Base-by-base conservation (phyloP, 2,329 filamentous ascomycete genomes). In the Pseudodiploospora longispora region DNA sequence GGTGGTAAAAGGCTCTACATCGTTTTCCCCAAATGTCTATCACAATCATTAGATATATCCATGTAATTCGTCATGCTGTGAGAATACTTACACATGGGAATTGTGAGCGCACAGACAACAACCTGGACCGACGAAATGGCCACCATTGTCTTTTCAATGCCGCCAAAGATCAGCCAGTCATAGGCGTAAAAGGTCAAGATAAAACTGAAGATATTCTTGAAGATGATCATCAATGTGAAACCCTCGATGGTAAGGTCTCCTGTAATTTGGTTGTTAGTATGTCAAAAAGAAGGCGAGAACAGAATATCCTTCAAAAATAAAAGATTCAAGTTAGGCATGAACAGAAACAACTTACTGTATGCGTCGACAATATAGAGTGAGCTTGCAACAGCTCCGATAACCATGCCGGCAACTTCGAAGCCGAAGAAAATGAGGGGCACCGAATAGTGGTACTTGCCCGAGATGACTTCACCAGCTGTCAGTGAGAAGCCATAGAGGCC, bases 121-220 rank as follows among this genome's bases (percentile, higher is more conserved):
- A 95, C 73, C 65, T 96, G 88, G 12, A 94, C 80, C 32, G 80
- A 84, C 2, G 79, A 82, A 38, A 95, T 75, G 19, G 78, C 74
- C 43, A 85, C 74, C 64, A 96, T 91, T 0, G 68, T 70, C 5
- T 63, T 61, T 38, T 75, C 72, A 47, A 80, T 76, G n/a, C 82
- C 78, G 2, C 79, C 79, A 1, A 67, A 52, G 7, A 84, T 72
- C 28, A 95, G 72, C 90, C 91, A 96, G 46, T 89, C 73, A 56
- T 87, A 95, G 1, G 87, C 88, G 53, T 79, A 84, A 61, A 83
- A 94, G 0, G 90, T 95, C 44, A 96, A 69, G 6, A 81, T 79
- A 56, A 94, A 96, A 50, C 83, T 86, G 68, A 96, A 95, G 50
- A 96, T 76, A 64, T 96, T 95, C 67, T 96, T 96, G 73, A 96